A percentile compares a stretch with the other conserved stretches of the same genome.
Conservation (phyloP, 2,329 filamentous ascomycete species). For the Chaetomiaceae sp. region DNA sequence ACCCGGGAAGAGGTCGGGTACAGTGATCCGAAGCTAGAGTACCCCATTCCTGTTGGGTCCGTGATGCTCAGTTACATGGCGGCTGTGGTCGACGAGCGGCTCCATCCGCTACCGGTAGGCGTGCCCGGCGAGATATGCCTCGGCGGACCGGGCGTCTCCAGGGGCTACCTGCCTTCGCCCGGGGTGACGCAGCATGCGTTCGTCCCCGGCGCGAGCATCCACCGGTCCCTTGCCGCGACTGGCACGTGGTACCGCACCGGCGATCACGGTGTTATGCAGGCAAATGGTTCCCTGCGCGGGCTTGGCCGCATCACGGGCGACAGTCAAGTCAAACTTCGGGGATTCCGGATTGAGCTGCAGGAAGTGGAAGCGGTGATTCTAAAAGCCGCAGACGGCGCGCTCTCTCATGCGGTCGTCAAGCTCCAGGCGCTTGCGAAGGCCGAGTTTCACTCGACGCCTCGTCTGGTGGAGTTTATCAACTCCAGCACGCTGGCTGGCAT, state of each 20-base stretch:
- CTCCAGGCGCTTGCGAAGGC: no score
- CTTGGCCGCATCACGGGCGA: conserved; percentile 44
- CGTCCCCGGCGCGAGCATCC: no score
- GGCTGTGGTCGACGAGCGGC: conserved; percentile 10
- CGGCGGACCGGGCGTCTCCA: conserved; percentile 14
- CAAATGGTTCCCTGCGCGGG: conserved; percentile 33
- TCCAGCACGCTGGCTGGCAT: no score
- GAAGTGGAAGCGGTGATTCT: no score
- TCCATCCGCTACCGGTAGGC: conserved; percentile 6
- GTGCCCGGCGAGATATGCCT: conserved; percentile 15
- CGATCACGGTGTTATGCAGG: conserved; percentile 30
- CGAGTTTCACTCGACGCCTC: no score
- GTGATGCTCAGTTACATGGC: conserved; percentile 14
- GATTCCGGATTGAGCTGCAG: conserved; percentile 44
- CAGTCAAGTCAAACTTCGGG: conserved; percentile 48
- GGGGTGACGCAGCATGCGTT: not conserved
- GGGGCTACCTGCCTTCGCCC: conserved; percentile 20
- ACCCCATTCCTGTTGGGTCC: not conserved
- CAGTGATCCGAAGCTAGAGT: no score
- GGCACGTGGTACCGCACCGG: conserved; percentile 32
- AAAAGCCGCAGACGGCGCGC: no score
- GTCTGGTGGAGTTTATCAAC: no score
- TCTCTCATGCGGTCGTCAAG: no score
- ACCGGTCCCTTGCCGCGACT: conserved; percentile 9
- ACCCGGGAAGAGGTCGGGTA: not conserved